These are phyloP conservation scores for Cucumis melo DNA, from an alignment of 306 rosid species.

Conservation along the genomic window DNA sequence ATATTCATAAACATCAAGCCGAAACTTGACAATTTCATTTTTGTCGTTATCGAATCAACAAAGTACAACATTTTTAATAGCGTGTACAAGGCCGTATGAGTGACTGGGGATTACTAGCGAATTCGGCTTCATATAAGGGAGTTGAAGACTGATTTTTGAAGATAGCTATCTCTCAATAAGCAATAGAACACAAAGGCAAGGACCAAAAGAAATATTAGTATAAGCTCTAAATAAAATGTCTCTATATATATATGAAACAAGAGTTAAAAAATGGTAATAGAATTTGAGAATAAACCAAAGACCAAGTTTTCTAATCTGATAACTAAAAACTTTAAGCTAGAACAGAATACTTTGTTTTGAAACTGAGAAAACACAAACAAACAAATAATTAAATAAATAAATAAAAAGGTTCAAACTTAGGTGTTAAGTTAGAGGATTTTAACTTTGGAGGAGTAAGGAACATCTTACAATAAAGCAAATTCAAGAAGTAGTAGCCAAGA, in stretches of 20 bases:
- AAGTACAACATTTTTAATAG: not conserved
- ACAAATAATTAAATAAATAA: too few species aligned
- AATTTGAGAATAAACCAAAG: not conserved
- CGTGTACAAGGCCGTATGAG: too few species aligned
- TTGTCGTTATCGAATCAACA: not conserved
- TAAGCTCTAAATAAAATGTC: not conserved
- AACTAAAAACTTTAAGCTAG: not conserved
- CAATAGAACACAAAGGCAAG: not conserved
- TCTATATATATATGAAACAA: too few species aligned
- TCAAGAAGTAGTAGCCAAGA: slow-evolving; percentile 3
- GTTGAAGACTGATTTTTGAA: too few species aligned
- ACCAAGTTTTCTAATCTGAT: not conserved
- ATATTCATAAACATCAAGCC: slow-evolving; percentile 12
- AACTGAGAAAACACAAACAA: not conserved
- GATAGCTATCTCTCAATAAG: too few species aligned
- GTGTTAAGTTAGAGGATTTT: not conserved
- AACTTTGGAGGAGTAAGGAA: not conserved
- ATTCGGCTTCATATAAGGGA: too few species aligned
- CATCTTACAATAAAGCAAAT: not conserved
- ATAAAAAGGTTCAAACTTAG: not conserved
- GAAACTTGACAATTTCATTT: too few species aligned
- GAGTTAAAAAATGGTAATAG: not conserved
- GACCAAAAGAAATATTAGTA: not conserved
- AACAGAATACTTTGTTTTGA: not conserved
- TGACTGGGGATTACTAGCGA: too few species aligned